These are phyloP conservation scores for Xerocomellus intermedius DNA, from an alignment of 768 basidiomycete genomes.

Conservation along the genomic window DNA sequence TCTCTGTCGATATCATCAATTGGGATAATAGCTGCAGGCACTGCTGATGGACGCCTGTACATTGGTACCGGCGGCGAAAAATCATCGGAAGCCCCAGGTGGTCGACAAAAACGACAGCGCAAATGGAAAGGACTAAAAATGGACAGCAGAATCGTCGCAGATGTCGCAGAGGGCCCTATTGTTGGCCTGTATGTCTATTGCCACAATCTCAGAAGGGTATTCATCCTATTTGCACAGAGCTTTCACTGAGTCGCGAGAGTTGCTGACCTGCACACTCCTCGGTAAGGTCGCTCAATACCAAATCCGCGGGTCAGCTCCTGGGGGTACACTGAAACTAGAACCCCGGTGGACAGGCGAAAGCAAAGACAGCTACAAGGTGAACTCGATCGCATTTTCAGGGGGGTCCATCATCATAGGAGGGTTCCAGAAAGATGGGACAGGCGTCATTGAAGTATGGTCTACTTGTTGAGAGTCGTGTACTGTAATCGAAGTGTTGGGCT, in stretches of 20 bases:
- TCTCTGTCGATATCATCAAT: conserved; percentile 56
- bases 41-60: conserved; percentile 73
- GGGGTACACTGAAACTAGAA: conserved; percentile 40
- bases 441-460: conserved; percentile 63
- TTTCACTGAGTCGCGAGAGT: conserved; percentile 45
- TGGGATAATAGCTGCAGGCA: conserved; percentile 66
- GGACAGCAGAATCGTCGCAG: conserved; percentile 43
- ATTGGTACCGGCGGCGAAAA: conserved; percentile 70
- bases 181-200: conserved; percentile 56
- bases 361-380: conserved; percentile 56
- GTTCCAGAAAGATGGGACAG: conserved; percentile 53
- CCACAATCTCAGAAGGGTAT: not conserved
- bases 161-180: conserved; percentile 71
- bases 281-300: conserved; percentile 54
- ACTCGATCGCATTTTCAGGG: conserved; percentile 51
- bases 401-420: conserved; percentile 61
- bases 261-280: conserved; percentile 60
- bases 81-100: conserved; percentile 12
- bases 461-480: conserved; percentile 2
- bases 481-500: not conserved
- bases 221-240: conserved; percentile 35
- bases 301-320: conserved; percentile 39
- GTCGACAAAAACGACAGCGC: conserved; percentile 52
- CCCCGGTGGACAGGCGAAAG: conserved; percentile 48
- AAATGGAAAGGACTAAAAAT: conserved; percentile 72